Base-by-base conservation (phyloP, 805 yeast genomes). In the Yarrowia bubula region DNA sequence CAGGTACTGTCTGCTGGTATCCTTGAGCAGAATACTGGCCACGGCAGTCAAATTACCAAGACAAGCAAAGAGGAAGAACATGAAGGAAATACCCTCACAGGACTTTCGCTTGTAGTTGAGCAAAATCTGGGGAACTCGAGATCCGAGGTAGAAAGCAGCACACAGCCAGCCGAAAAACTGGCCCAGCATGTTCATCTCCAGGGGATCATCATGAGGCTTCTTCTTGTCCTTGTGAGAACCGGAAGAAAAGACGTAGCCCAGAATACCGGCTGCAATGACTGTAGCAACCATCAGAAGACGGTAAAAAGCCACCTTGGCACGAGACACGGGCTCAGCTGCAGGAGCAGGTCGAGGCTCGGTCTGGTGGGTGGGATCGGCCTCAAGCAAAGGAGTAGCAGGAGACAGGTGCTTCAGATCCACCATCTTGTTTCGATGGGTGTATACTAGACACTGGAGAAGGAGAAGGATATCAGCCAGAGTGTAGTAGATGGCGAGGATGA, bases 21-120 rank as follows among this genome's bases (percentile, higher is more conserved):
- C 90, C 46, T 89, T 87, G 50, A 89, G 84, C 58, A 93, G 78
- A 63, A 93, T 93, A 10, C 96, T 88, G 13, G 90, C 82, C 44
- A 95, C 97, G 71, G 92, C 95, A 0, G 97, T 90, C 72, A 90
- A 79, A 74, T 93, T 95, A 53, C 99, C 99, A 65, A 93, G 78
- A 75, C 97, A 92, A 18, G 99, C 98, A 80, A 95, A 93, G 22
- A 95, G 78, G 77, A 93, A 93, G 76, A 95, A 93, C 81, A 93
- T 81, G 72, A 95, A 90, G 10, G 97, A 90, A 57, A 93, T 89
- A 28, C 98, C 98, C 68, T 95, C 98, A 74, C 97, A 92, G 1
- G 96, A 88, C 76, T 92, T 92, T 72, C 98, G 83, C 74, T 87
- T 81, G 73, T 82, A 90, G 76, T 95, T 95, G 67, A 93, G 81